phyloP scores from a whole-genome alignment of 371 early-diverging fungal genomes.

The Saksenaea oblongispora region DNA sequence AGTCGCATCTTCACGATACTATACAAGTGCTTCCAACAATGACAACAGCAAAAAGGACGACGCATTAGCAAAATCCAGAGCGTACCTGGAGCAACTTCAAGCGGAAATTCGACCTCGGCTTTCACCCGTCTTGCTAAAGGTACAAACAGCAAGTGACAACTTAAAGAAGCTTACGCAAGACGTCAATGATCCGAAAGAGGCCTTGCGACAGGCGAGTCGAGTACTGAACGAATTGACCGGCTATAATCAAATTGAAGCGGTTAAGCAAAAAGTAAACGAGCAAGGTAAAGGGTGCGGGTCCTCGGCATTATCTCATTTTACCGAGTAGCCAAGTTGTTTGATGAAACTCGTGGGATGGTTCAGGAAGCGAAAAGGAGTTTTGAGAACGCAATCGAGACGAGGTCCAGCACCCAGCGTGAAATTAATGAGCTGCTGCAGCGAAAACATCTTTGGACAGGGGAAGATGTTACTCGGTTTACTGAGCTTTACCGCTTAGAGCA shows the following conservation, averaged over 20 bases:
- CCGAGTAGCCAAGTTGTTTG: constrained; percentile 52
- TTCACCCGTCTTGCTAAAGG: constrained; percentile 26
- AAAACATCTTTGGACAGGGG: constrained; percentile 83
- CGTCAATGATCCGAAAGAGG: constrained; percentile 50
- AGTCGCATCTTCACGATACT: neutral
- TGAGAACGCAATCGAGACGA: constrained; percentile 67
- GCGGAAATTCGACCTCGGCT: constrained; percentile 29
- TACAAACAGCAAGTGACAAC: constrained; percentile 29
- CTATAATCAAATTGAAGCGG: constrained; percentile 72
- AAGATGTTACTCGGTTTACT: constrained; percentile 87
- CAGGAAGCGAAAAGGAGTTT: constrained; percentile 70
- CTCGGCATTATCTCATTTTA: neutral
- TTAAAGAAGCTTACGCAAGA: constrained; percentile 37
- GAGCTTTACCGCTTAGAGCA: constrained; percentile 85
- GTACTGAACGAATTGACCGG: constrained; percentile 83
- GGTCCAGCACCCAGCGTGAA: constrained; percentile 80
- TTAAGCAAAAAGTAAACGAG: constrained; percentile 72
- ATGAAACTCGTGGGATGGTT: constrained; percentile 56
- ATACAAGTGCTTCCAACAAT: neutral
- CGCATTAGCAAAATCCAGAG: neutral
- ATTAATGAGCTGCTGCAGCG: constrained; percentile 88
- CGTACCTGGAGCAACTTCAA: constrained; percentile 33
- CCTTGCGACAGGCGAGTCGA: constrained; percentile 44
- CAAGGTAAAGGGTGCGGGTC: constrained; percentile 48
- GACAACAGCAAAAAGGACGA: neutral